Conservation (phyloP, 345 rosid genomes). For the Hibiscus tridactylites region DNA sequence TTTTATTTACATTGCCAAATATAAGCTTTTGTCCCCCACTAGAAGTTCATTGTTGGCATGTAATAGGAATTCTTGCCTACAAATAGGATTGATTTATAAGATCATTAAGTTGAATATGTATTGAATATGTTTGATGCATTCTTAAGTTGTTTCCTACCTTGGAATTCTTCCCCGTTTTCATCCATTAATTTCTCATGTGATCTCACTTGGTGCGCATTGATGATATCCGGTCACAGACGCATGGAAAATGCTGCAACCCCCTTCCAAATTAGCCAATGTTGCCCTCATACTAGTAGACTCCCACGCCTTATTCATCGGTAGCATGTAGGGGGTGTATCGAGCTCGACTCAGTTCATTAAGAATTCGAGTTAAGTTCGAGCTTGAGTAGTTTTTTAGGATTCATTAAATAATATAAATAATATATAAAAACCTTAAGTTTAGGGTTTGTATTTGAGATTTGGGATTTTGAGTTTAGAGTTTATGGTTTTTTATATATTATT, state of each 20-base stretch:
- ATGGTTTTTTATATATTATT: too few relatives aligned
- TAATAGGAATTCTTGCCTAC: slow-evolving; percentile 4
- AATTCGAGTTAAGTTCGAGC: too few relatives aligned
- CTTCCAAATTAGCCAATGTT: slow-evolving; percentile 6
- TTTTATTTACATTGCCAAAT: slow-evolving; percentile 23
- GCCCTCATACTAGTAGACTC: slow-evolving; percentile 14
- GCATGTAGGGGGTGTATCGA: too few relatives aligned
- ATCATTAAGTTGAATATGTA: slow-evolving; percentile 24
- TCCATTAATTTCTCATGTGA: slow-evolving; percentile 26
- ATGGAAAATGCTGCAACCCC: slow-evolving; percentile 1
- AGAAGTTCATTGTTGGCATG: slow-evolving; percentile 15
- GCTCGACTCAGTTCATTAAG: too few relatives aligned
- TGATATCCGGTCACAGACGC: slow-evolving; percentile 20
- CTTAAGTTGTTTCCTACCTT: slow-evolving; percentile 39
- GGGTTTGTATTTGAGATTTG: too few relatives aligned
- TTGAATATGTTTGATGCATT: slow-evolving; percentile 44
- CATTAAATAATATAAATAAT: too few relatives aligned
- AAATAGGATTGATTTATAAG: slow-evolving; percentile 46
- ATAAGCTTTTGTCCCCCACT: not conserved
- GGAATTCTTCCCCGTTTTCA: slow-evolving; percentile 44
- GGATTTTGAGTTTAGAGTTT: too few relatives aligned
- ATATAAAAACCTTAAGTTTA: too few relatives aligned
- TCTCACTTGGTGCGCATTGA: slow-evolving; percentile 34
- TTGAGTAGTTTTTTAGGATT: too few relatives aligned
- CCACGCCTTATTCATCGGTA: slow-evolving; percentile 39